Base-by-base conservation (phyloP, 768 basidiomycete genomes). In the Boletus bicolor region DNA sequence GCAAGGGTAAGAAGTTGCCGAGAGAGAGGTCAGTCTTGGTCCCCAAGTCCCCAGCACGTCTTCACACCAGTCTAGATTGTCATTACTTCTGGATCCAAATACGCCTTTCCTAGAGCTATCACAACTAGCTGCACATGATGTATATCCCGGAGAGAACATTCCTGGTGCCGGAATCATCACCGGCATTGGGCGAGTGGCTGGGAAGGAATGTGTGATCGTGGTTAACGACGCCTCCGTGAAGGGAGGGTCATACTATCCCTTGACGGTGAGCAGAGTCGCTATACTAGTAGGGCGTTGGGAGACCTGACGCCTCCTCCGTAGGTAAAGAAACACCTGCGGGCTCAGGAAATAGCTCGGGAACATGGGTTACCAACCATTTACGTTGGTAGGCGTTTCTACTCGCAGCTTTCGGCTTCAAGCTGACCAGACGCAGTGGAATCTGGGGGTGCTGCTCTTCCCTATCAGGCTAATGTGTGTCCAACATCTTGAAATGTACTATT, bases 141-240 rank as follows among this genome's bases (percentile, higher is more conserved):
- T 97, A 5, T 97, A 98, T 68, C 77, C 82, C 0, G 82, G 76
- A 6, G 78, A 90, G 58, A 75, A 79, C 49, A 83, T 97, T 32
- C 93, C 95, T 19, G 90, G 88, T 0, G 94, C 93, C 2, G 95
- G 93, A 4, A 82, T 98, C 42, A 89, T 98, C 57, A 93, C 93
- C 3, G 94, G 94, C 21, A 80, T 87, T 56, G 88, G 88, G 3
- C 77, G 89, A 32, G 84, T 94, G 38, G 80, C 86, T 24, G 92
- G 92, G 0, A 76, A 82, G 55, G 91, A 95, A 71, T 94, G 91
- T 65, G 84, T 97, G 60, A 72, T 98, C 5, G 86, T 96, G 5
- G 89, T 91, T n/a, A 98, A 97, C 70, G 94, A 98, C 67, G 87
- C 93, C 34, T 93, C 91, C 7, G 91, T 93, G 28, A 94, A 94